Base-by-base conservation (phyloP, 1,284 basidiomycete genomes). In the Sphagnurus paluster region DNA sequence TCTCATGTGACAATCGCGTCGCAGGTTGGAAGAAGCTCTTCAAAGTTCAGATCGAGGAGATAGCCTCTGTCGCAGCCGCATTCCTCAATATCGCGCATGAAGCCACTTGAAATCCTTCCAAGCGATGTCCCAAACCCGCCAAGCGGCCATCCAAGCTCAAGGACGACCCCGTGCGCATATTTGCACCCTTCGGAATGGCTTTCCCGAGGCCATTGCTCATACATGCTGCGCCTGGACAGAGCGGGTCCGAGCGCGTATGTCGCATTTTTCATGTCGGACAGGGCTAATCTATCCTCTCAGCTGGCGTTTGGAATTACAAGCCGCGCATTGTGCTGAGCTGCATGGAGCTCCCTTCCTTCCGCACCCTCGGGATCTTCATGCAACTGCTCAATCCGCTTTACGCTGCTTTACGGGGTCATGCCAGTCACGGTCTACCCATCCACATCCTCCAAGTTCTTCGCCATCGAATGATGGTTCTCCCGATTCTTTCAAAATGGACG, bases 171-270 rank as follows among this genome's bases (percentile, higher is more conserved):
- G 11, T 1, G 52, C 51, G 0, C 33, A 65, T 10, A 69, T 68
- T 33, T 69, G 7, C 69, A 69, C 41, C 70, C 69, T 2, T 68
- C 67, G 0, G 67, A 69, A 2, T 0, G 67, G 69, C 16, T 63
- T 64, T 36, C 69, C 69, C 0, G 68, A 68, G 41, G 42, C 60
- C 0, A 68, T 69, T 5, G 40, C 58, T n/a, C 38, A 37, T 11
- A 34, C 24, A 3, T 37, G 48, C 14, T 11, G 28, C n/a, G 33
- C 17, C 13, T 39, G 37, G 34, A 1, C 17, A 10, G 39, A 41
- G 11, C 10, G 29, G 34, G 26, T 21, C 30, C 9, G 17, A 16
- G 29, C 26, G 2, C 32, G 50, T 52, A 8, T 13, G 46, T 46
- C 10, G 25, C 5, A 9, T 21, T 11, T n/a, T 16, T 32, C 17